Conservation (phyloP, 73 alveolate genomes). For the Paramecium bursaria region DNA sequence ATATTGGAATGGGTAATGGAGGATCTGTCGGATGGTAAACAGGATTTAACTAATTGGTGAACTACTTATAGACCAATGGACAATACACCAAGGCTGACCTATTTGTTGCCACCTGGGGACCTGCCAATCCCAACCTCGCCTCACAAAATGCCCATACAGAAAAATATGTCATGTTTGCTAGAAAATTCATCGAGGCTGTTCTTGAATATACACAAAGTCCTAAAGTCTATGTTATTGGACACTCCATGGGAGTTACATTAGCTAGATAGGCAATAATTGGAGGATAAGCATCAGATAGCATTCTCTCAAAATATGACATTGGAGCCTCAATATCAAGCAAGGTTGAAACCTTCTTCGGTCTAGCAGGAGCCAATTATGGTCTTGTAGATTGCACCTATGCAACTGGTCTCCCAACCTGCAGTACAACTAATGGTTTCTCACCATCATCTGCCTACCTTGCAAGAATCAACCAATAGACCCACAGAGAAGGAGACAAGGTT, state of each 20-base stretch:
- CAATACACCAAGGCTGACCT: slow-evolving; percentile 68
- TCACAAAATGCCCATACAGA: slow-evolving; percentile 46
- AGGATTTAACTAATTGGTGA: slow-evolving; percentile 71
- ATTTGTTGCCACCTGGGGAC: slow-evolving; percentile 71
- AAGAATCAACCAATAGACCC: neutral
- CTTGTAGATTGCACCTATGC: slow-evolving; percentile 43
- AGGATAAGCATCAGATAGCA: neutral
- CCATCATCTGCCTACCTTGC: slow-evolving; percentile 14
- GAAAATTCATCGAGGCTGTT: slow-evolving; percentile 68
- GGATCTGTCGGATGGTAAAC: slow-evolving; percentile 70
- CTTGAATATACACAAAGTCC: slow-evolving; percentile 60
- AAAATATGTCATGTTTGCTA: slow-evolving; percentile 24
- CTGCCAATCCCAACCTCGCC: slow-evolving; percentile 51
- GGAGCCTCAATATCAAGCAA: slow-evolving; percentile 65
- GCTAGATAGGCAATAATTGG: slow-evolving; percentile 57
- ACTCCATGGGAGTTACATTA: slow-evolving; percentile 72
- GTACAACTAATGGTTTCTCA: slow-evolving; percentile 23
- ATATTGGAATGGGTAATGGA: slow-evolving; percentile 67
- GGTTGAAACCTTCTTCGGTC: slow-evolving; percentile 73
- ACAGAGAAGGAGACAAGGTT: slow-evolving; percentile 32
- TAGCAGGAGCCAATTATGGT: slow-evolving; percentile 73
- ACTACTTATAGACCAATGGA: slow-evolving; percentile 32
- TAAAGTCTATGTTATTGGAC: slow-evolving; percentile 63
- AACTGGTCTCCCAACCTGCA: slow-evolving; percentile 35
- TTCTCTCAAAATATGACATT: slow-evolving; percentile 25